Evolutionary conservation across 331 rosid genomes (phyloP), one percentile per base, ranked within the genome.

Genomic region (Quercus phellos): DNA sequence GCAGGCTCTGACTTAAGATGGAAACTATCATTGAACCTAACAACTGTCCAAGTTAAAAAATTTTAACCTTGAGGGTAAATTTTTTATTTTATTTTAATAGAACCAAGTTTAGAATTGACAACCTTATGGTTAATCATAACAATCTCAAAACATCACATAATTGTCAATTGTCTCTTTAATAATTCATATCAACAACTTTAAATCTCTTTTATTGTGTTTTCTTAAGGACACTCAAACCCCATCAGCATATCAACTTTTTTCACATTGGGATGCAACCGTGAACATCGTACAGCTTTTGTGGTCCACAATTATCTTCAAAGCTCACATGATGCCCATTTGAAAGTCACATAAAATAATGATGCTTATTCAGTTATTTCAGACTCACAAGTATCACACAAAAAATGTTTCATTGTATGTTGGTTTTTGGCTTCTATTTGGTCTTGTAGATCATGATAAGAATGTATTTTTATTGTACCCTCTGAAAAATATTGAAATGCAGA

Each of bases 251-350:
- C 32, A 70, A 74, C 70, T 71, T 60, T 74, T 64, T 68, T 72
- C 50, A 60, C 89, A 77, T 84, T 1, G 87, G 79, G 87, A 87
- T 87, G 74, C 86, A 78, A 73, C 54, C 26, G 43, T 51, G 70
- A 72, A 79, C 74, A 72, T 72, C 24, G 78, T 83, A 80, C 80
- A 66, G 54, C 82, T 76, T 76, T 27, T 60, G 66, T 82, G 86
- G 55, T 29, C 76, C 79, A 73, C 79, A 66, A 21, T 38, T 73
- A 69, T 75, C 69, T 83, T 78, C 85, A 78, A 80, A 76, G 21
- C 69, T 14, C 55, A 71, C 83, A 79, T 84, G 79, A 80, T 85
- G 75, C 74, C 68, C 55, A 38, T 78, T 68, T 50, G 77, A 78
- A 55, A 29, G 55, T 60, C 55, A 13, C 14, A 42, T 58, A 22